These are phyloP conservation scores for Cryptosporidium tyzzeri DNA, from an alignment of 169 alveolate genomes.

Conservation along the genomic window DNA sequence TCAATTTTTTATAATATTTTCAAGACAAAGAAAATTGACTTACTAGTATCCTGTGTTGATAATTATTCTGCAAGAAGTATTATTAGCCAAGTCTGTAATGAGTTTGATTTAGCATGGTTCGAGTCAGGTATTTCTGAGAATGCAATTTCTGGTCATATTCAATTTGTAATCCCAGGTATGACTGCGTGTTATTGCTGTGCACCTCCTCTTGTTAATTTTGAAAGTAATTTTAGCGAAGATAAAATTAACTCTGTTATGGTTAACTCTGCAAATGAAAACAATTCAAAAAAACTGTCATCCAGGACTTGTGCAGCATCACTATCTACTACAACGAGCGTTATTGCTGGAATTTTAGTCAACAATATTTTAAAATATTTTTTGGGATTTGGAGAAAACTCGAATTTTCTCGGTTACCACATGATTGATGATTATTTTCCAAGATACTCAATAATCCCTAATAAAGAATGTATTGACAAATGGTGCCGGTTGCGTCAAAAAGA, in stretches of 20 bases:
- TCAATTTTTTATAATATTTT: conserved; percentile 86
- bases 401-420: conserved; percentile 91
- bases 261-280: conserved; percentile 92
- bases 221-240: conserved; percentile 36
- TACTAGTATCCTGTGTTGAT: conserved; percentile 95
- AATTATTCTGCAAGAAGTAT: conserved; percentile 96
- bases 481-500: conserved; percentile 83
- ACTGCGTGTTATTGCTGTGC: conserved; percentile 94
- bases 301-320: conserved; percentile 96
- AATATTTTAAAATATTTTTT: conserved; percentile 92
- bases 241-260: conserved; percentile 89
- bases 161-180: conserved; percentile 94
- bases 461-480: conserved; percentile 90
- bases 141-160: conserved; percentile 95
- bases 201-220: conserved; percentile 50
- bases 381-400: conserved; percentile 90
- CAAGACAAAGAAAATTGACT: conserved; percentile 85
- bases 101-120: conserved; percentile 93
- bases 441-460: conserved; percentile 89
- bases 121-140: conserved; percentile 96
- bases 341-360: conserved; percentile 95
- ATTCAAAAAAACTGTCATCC: conserved; percentile 88
- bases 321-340: conserved; percentile 96
- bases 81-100: conserved; percentile 93
- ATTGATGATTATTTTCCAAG: conserved; percentile 91